phyloP scores from a whole-genome alignment of 2,329 filamentous ascomycete species.

The Calonectria honghensis region DNA sequence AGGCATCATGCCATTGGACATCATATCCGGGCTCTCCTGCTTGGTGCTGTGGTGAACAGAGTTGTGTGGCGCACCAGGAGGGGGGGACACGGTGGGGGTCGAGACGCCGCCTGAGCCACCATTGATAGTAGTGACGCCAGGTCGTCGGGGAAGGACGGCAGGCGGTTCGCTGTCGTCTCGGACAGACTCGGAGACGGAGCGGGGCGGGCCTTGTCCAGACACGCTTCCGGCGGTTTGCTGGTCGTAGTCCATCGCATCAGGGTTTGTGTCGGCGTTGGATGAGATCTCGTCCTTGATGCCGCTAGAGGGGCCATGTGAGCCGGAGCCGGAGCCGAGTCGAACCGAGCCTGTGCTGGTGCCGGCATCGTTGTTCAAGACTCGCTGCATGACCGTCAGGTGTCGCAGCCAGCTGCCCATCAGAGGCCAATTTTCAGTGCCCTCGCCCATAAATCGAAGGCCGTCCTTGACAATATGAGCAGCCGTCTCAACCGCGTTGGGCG shows the following conservation, averaged over 20 bases:
- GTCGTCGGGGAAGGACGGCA: slow-evolving; percentile 67
- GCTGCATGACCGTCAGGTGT: slow-evolving; percentile 77
- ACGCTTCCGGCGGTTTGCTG: slow-evolving; percentile 58
- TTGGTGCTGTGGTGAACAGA: slow-evolving; percentile 60
- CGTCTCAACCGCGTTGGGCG: slow-evolving; percentile 73
- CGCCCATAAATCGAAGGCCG: slow-evolving; percentile 75
- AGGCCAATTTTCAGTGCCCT: slow-evolving; percentile 76
- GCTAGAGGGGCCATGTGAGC: slow-evolving; percentile 53
- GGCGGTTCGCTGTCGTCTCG: slow-evolving; percentile 74
- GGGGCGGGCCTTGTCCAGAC: slow-evolving; percentile 58
- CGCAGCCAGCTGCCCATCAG: slow-evolving; percentile 76
- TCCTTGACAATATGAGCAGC: slow-evolving; percentile 75
- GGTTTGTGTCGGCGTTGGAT: slow-evolving; percentile 73
- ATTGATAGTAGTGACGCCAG: slow-evolving; percentile 76
- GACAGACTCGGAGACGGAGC: slow-evolving; percentile 63
- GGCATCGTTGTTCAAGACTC: slow-evolving; percentile 74
- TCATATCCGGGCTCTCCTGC: slow-evolving; percentile 59
- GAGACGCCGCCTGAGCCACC: slow-evolving; percentile 71
- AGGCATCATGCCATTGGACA: slow-evolving; percentile 57
- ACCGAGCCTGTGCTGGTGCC: slow-evolving; percentile 55
- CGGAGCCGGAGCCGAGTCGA: slow-evolving; percentile 60
- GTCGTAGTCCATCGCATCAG: slow-evolving; percentile 76
- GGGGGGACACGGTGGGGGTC: slow-evolving; percentile 69
- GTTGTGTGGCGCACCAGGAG: slow-evolving; percentile 55
- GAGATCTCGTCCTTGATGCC: slow-evolving; percentile 72